phyloP scores from a whole-genome alignment of 129 eudicot species.

The Chrysanthemum makinoi region DNA sequence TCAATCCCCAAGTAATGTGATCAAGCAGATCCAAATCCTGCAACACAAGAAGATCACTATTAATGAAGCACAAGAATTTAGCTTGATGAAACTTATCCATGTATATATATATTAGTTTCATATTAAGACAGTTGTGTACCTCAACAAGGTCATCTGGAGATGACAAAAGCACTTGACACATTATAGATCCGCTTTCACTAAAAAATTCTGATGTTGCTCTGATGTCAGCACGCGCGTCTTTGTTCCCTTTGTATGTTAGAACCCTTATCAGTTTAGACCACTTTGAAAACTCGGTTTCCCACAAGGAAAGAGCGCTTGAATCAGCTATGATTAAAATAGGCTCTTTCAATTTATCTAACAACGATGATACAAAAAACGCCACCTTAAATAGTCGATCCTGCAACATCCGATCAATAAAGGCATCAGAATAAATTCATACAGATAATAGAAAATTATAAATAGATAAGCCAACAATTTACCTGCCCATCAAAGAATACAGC shows the following conservation, averaged over 20 bases:
- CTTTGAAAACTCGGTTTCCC: constrained; percentile 45
- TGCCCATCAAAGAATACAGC: constrained; percentile 34
- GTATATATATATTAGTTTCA: not conserved
- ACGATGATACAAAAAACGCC: constrained; percentile 39
- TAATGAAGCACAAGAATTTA: not conserved
- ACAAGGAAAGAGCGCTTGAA: constrained; percentile 28
- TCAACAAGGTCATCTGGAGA: constrained; percentile 33
- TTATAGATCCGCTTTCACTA: constrained; percentile 31
- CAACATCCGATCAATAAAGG: constrained; percentile 7
- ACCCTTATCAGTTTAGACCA: constrained; percentile 31
- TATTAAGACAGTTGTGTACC: constrained; percentile 30
- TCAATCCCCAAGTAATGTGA: constrained; percentile 40
- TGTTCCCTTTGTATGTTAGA: constrained; percentile 40
- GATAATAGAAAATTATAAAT: not conserved
- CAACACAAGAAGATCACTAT: constrained; percentile 6
- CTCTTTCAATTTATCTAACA: constrained; percentile 23
- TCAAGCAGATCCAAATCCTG: constrained; percentile 38
- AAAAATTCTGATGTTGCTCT: constrained; percentile 31
- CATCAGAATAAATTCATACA: not conserved
- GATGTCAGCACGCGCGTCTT: constrained; percentile 31
- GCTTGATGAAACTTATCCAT: not conserved
- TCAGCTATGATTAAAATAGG: constrained; percentile 41
- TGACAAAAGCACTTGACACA: constrained; percentile 46
- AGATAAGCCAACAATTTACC: constrained; percentile 12
- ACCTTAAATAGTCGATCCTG: constrained; percentile 46